Evolutionary conservation across 768 basidiomycete genomes (phyloP), one percentile per base, ranked within the genome.

Genomic region (Asterophora parasitica): DNA sequence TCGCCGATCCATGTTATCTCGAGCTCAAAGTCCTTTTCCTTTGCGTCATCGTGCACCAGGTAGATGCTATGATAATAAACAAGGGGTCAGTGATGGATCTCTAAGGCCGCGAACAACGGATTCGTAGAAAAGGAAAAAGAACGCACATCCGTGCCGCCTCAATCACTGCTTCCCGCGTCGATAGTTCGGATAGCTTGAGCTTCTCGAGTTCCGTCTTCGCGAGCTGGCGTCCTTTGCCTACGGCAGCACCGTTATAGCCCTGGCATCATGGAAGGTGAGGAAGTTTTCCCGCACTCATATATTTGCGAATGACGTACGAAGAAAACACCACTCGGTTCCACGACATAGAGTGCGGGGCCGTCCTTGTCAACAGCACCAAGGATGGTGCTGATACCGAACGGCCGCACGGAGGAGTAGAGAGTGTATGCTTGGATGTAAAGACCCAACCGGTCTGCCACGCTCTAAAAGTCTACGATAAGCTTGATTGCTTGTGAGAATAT

Each of bases 201-300:
- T 99, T 99, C 71, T 99, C 96, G 41, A 99, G 69, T 66, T 98
- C 96, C 7, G 95, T 98, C 77, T 97, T 98, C 15, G 96, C 96
- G 52, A 98, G 74, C 61, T 96, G 92, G 47, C 89, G 84, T n/a
- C 96, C 96, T 67, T 98, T 99, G 45, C 96, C 96, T 23, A 94
- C 85, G n/a, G 96, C 96, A 11, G 89, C 89, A 20, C 93, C 95
- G 49, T 93, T 78, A 68, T 97, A 97, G 26, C 96, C 96, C 92
- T 94, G 26, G 23, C 23, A 6, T 23, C 23, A 23, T 23, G 3
- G 23, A 23, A 23, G n/a, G 23, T 23, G 23, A 23, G 23, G 3
- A 23, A 23, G 23, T 23, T 23, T 23, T 6, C 23, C 23, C 23
- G 23, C 23, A 23, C 23, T 23, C n/a, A n/a, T n/a, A n/a, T n/a